Evolutionary conservation across 2,329 filamentous ascomycete genomes (phyloP).

Genomic region (Fusarium nurragi): DNA sequence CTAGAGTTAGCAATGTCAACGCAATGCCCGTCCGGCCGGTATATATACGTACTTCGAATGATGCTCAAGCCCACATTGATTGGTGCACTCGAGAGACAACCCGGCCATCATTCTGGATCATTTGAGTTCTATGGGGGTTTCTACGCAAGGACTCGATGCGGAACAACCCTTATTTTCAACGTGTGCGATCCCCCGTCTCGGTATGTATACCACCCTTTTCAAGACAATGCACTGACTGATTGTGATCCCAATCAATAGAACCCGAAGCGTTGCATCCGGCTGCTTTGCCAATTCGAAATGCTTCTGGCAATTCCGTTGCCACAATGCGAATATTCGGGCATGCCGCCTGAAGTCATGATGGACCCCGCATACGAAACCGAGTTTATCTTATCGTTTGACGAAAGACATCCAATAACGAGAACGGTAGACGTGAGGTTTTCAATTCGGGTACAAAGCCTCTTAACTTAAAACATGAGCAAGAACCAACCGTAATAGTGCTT

Average conservation of each 20-base stretch:
- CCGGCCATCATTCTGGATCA: neutral
- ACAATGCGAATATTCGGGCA: neutral
- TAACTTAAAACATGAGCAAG: slow-evolving; percentile 10
- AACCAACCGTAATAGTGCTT: neutral
- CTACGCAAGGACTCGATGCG: neutral
- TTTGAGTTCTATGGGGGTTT: neutral
- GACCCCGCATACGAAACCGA: slow-evolving; percentile 2
- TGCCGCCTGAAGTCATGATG: neutral
- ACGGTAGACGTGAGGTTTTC: neutral
- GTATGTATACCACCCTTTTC: neutral
- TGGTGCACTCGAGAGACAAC: no score
- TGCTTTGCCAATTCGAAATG: neutral
- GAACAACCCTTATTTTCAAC: neutral
- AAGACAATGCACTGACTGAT: neutral
- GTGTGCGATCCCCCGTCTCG: neutral
- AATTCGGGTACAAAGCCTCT: neutral
- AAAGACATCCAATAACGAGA: neutral
- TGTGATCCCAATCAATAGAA: neutral
- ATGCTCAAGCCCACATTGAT: no score
- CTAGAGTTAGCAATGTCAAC: no score
- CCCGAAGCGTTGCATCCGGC: neutral
- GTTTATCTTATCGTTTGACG: neutral
- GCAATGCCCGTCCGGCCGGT: no score
- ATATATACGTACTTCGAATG: no score
- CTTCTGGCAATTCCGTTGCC: neutral